Conservation (phyloP, 257 asterid species). For the Solanum corneliomulleri region DNA sequence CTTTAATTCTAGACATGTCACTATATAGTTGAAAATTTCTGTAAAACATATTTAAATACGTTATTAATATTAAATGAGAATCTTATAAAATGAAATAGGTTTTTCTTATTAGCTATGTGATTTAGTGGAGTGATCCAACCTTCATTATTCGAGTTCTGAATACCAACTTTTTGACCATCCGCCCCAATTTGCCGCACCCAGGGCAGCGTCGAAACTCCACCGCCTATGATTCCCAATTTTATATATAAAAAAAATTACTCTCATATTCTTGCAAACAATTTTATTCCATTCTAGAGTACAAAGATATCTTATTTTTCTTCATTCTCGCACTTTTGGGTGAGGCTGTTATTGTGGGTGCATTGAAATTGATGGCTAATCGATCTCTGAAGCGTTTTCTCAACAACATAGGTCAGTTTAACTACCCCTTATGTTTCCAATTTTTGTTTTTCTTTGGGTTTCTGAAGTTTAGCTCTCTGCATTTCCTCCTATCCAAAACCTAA, state of each 20-base stretch:
- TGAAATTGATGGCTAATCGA: conserved; percentile 25
- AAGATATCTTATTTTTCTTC: neutral
- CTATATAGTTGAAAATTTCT: neutral
- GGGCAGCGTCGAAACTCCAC: neutral
- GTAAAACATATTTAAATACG: neutral
- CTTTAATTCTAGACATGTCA: neutral
- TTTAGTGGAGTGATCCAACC: too few species aligned
- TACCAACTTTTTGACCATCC: neutral
- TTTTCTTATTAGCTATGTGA: neutral
- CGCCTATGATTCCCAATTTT: neutral
- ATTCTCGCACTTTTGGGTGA: neutral
- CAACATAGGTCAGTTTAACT: conserved; percentile 17
- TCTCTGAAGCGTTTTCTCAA: conserved; percentile 9
- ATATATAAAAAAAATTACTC: neutral
- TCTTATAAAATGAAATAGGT: too few species aligned
- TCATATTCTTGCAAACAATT: neutral
- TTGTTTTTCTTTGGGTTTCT: neutral
- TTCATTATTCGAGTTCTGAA: too few species aligned
- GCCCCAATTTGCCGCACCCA: neutral
- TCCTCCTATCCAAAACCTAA: neutral
- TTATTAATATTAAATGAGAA: neutral
- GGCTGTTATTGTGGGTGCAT: neutral
- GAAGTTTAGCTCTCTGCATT: neutral
- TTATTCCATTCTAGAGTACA: neutral
- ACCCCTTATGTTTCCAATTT: neutral